Evolutionary conservation across 768 basidiomycete species (phyloP), one percentile per base, ranked within the genome.

Genomic region (Pseudohyphozyma bogoriensis): DNA sequence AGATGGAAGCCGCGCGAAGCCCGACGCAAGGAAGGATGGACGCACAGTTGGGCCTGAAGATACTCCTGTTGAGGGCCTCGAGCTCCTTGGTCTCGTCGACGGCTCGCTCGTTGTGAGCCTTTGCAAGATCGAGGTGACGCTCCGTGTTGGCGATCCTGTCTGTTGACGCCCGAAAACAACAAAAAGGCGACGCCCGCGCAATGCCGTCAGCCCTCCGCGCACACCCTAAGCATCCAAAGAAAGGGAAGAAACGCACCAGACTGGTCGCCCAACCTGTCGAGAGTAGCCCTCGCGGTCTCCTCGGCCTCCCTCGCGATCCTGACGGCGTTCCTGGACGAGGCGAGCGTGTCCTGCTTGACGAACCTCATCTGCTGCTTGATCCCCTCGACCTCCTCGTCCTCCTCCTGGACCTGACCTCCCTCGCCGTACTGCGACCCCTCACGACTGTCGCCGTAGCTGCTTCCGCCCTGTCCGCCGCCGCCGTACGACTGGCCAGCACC

Each of bases 271-370:
- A 99, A 80, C 70, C 82, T 86, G 58, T 73, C 76, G 24, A 99
- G 71, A 7, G 93, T 99, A 60, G 83, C 84, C 47, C 86, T 78
- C 36, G 87, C 93, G 15, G 90, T 93, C 74, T 99, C 93, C 74
- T 96, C 93, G 0, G 93, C 90, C 74, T 97, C 91, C n/a, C 85
- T 79, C 40, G 92, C 93, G 72, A 96, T 79, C 45, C 90, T 81
- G 54, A 99, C 79, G 16, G 93, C 93, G 75, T 97, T 96, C 68
- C 92, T 78, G 1, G 90, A 87, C 20, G 87, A 86, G 56, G 82
- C 84, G 50, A 92, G 84, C 71, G 84, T 86, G 69, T 96, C 92
- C 75, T 96, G 90, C 76, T 99, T 97, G 63, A 86, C 72, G 70
- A 81, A 87, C 58, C 84, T 80, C 61, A 87, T 90, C 74, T 91